Conservation (phyloP, 345 rosid species). For the Lumnitzera racemosa region DNA sequence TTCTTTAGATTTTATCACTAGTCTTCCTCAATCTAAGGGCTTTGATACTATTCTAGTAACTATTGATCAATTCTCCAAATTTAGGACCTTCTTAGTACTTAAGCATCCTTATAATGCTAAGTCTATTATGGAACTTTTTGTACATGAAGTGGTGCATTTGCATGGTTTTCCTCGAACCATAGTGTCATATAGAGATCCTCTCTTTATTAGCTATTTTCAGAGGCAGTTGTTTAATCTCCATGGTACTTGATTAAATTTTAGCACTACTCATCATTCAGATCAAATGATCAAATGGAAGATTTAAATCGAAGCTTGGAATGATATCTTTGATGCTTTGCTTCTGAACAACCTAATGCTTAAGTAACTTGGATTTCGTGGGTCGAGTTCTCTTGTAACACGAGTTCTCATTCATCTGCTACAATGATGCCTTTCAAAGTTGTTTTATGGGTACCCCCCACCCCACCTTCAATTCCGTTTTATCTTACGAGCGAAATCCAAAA, state of each 20-base stretch:
- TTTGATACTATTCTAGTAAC: not conserved
- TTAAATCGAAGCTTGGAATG: too few species aligned
- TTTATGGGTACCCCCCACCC: too few species aligned
- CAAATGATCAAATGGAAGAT: not conserved
- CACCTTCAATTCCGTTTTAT: too few species aligned
- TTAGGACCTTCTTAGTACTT: too few species aligned
- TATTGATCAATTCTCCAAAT: not conserved
- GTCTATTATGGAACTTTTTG: not conserved
- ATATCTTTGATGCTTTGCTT: not conserved
- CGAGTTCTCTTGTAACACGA: too few species aligned
- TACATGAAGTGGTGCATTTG: not conserved
- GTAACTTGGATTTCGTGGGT: not conserved
- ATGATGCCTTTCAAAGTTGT: too few species aligned
- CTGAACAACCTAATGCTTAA: not conserved
- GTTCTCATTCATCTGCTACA: too few species aligned
- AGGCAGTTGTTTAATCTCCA: not conserved
- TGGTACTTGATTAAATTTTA: not conserved
- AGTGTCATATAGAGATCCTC: not conserved
- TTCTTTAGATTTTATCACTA: not conserved
- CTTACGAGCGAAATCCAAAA: too few species aligned
- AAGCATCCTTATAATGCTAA: not conserved
- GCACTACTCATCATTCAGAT: not conserved
- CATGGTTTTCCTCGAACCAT: not conserved
- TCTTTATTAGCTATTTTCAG: not conserved
- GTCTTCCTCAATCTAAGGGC: not conserved